A percentile compares a stretch with the other conserved stretches of the same genome.
These are phyloP conservation scores for Hypoxylon sp. DNA, from an alignment of 2,329 filamentous ascomycete species.

Conservation along the genomic window DNA sequence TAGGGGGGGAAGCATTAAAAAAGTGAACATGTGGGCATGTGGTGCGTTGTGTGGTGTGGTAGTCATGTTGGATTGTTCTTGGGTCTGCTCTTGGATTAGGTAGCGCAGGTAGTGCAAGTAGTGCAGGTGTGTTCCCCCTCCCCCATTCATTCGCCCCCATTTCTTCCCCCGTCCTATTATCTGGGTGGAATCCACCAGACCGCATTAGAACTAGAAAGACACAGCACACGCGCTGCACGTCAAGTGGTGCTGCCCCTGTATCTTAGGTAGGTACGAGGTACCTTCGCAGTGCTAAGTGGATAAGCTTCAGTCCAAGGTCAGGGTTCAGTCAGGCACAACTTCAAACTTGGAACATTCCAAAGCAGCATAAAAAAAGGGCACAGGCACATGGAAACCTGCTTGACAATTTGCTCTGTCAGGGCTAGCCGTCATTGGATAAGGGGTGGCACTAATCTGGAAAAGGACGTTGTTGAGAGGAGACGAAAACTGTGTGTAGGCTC, in stretches of 20 bases:
- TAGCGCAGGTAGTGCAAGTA: not conserved
- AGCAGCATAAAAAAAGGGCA: constrained; percentile 36
- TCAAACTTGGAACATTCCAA: constrained; percentile 36
- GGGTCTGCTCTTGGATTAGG: constrained; percentile 8
- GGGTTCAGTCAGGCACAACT: constrained; percentile 39
- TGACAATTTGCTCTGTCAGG: constrained; percentile 24
- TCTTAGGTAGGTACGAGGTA: constrained; percentile 28
- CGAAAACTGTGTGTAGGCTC: constrained; percentile 13
- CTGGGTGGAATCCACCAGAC: constrained; percentile 39
- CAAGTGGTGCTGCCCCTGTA: constrained; percentile 33
- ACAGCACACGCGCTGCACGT: constrained; percentile 35
- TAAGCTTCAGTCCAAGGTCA: constrained; percentile 13
- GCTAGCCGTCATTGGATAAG: constrained; percentile 10
- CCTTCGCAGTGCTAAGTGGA: constrained; percentile 19
- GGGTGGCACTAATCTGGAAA: constrained; percentile 16
- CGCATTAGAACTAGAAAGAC: constrained; percentile 28
- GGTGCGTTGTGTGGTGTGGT: constrained; percentile 42
- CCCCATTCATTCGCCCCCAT: constrained; percentile 32
- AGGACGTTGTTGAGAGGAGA: constrained; percentile 9
- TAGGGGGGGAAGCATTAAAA: constrained; percentile 19
- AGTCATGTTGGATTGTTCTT: constrained; percentile 30
- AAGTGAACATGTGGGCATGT: constrained; percentile 35
- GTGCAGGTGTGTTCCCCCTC: not conserved
- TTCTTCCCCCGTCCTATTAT: constrained; percentile 35
- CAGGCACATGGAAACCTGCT: constrained; percentile 21